Conservation (phyloP, 768 basidiomycete genomes). For the Cystofilobasidium bisporidii region DNA sequence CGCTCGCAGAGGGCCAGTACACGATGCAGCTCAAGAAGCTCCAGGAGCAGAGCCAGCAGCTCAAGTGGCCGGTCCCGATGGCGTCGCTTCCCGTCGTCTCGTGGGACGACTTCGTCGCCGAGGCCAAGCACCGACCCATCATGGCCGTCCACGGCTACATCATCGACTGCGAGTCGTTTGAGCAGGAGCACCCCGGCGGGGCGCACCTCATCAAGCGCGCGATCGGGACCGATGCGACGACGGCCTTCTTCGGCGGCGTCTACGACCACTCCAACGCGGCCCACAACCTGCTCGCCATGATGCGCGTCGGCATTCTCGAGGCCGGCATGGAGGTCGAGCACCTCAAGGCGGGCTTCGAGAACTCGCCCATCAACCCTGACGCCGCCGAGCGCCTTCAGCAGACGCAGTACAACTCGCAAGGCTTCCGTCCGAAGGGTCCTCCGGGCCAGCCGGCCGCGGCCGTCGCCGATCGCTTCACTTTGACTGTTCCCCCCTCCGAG, state of each 20-base stretch:
- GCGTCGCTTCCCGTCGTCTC: constrained; percentile 68
- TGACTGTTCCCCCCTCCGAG: constrained; percentile 59
- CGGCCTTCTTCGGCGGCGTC: constrained; percentile 87
- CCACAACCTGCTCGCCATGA: constrained; percentile 64
- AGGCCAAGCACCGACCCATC: constrained; percentile 65
- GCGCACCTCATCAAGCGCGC: constrained; percentile 70
- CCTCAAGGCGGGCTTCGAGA: constrained; percentile 32
- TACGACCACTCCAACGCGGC: constrained; percentile 83
- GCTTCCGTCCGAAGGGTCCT: constrained; percentile 33
- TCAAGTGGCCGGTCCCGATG: constrained; percentile 69
- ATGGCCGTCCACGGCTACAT: constrained; percentile 86
- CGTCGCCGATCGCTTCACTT: constrained; percentile 36
- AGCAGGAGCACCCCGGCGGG: constrained; percentile 87
- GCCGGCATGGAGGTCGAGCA: constrained; percentile 55
- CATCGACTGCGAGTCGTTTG: constrained; percentile 73
- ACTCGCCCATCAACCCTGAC: constrained; percentile 27
- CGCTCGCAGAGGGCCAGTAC: constrained; percentile 56
- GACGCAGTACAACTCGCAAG: constrained; percentile 35
- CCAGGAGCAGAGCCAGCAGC: constrained; percentile 60
- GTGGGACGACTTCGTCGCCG: constrained; percentile 70
- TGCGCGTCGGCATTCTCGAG: constrained; percentile 60
- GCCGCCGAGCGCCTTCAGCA: constrained; percentile 29
- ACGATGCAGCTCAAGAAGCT: constrained; percentile 90
- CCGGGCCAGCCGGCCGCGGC: constrained; percentile 49
- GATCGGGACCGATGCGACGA: constrained; percentile 83